These are phyloP conservation scores for Neofusicoccum laricinum DNA, from an alignment of 2,329 filamentous ascomycete species.

Conservation along the genomic window DNA sequence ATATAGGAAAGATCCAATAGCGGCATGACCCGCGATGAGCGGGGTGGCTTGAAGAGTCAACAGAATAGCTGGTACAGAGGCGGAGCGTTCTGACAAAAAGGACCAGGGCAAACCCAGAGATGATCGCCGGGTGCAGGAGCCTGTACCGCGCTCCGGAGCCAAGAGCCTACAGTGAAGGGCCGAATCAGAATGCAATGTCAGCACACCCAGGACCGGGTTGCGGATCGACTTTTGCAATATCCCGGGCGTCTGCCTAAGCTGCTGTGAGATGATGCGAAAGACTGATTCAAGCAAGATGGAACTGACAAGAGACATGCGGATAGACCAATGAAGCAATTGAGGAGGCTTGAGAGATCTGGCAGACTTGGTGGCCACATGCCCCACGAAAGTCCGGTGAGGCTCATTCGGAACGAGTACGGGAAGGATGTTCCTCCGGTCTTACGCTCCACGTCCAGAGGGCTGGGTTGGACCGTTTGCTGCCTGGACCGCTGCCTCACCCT, in stretches of 20 bases:
- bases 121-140: background rate
- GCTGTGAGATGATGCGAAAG: constrained; percentile 10
- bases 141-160: background rate
- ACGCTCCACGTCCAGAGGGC: background rate
- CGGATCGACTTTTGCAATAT: background rate
- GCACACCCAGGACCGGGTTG: background rate
- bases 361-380: background rate
- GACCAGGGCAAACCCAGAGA: background rate
- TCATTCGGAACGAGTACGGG: background rate
- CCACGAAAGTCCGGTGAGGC: background rate
- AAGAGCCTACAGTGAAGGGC: background rate
- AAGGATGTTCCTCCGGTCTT: constrained; percentile 1
- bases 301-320: background rate
- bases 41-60: background rate
- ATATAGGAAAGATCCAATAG: background rate
- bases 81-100: background rate
- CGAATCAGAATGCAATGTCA: constrained; percentile 9
- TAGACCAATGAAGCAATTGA: background rate
- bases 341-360: background rate
- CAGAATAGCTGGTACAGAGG: background rate
- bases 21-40: background rate
- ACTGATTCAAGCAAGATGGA: background rate
- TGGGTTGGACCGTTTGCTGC: background rate
- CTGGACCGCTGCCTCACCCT: background rate
- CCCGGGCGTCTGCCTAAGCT: constrained; percentile 8